Conservation (phyloP, 208 protist species). For the Trypanosoma avium region DNA sequence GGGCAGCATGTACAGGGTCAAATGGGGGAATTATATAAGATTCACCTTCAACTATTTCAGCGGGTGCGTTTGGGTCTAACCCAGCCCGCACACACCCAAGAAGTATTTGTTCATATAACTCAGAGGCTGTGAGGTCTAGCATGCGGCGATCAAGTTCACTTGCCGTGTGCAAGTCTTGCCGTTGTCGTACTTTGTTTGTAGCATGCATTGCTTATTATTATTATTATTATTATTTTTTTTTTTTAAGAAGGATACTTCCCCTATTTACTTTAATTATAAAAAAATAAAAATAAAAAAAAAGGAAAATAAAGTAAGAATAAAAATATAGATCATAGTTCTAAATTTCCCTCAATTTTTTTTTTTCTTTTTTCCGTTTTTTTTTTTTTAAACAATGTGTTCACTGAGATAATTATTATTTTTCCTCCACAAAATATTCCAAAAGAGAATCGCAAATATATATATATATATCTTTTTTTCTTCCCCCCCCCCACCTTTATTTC, state of each 20-base stretch:
- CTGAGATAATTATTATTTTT: no score
- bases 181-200: conserved; percentile 51
- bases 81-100: conserved; percentile 69
- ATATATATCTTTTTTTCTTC: no score
- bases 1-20: conserved; percentile 41
- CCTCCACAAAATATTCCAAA: no score
- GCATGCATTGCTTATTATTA: not conserved
- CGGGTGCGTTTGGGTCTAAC: conserved; percentile 64
- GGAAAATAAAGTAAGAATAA: conserved; percentile 11
- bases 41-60: conserved; percentile 54
- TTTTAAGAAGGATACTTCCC: no score
- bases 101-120: conserved; percentile 84
- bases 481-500: not conserved
- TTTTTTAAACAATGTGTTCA: no score
- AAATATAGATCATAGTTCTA: not conserved
- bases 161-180: conserved; percentile 67
- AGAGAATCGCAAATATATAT: no score
- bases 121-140: conserved; percentile 64
- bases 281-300: conserved; percentile 16
- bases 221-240: not conserved
- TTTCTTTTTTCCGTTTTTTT: not conserved
- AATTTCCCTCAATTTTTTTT: not conserved
- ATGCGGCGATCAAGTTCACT: conserved; percentile 67
- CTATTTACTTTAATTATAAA: not conserved
- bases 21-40: conserved; percentile 68